A percentile compares a stretch with the other conserved stretches of the same genome.
These are phyloP conservation scores for Onygenales sp. DNA, from an alignment of 2,329 filamentous ascomycete species.

Conservation along the genomic window DNA sequence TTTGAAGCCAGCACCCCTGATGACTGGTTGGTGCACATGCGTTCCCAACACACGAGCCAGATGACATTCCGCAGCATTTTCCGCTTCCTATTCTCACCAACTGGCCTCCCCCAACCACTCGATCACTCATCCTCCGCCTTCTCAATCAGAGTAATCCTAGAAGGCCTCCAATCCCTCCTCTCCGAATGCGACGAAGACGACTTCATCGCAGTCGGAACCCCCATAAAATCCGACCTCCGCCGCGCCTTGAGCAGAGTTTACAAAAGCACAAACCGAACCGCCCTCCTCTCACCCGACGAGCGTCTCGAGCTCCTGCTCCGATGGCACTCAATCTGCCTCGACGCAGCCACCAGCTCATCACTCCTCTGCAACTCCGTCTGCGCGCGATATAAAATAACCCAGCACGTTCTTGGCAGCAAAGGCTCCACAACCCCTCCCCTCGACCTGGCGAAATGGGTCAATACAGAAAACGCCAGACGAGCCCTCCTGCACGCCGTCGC, in stretches of 20 bases:
- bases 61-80: slow-evolving; percentile 33
- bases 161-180: slow-evolving; percentile 36
- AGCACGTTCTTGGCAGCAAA: slow-evolving; percentile 28
- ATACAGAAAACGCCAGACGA: slow-evolving; percentile 29
- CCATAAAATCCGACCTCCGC: slow-evolving; percentile 29
- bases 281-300: slow-evolving; percentile 27
- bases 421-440: slow-evolving; percentile 15
- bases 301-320: slow-evolving; percentile 32
- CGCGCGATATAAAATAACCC: slow-evolving; percentile 27
- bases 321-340: slow-evolving; percentile 38
- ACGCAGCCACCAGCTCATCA: slow-evolving; percentile 33
- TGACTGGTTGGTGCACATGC: slow-evolving; percentile 33
- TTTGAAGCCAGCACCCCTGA: slow-evolving; percentile 33
- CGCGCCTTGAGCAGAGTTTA: slow-evolving; percentile 32
- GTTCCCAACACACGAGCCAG: slow-evolving; percentile 20
- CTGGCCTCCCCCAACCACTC: slow-evolving; percentile 19
- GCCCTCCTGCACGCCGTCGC: slow-evolving; percentile 36
- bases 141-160: slow-evolving; percentile 33
- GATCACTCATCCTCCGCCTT: slow-evolving; percentile 31
- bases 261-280: slow-evolving; percentile 28
- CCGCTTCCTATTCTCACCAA: slow-evolving; percentile 29
- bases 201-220: slow-evolving; percentile 29
- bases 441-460: slow-evolving; percentile 31
- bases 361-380: slow-evolving; percentile 32
- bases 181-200: slow-evolving; percentile 32